Evolutionary conservation across 2,329 filamentous ascomycete species (phyloP).

Genomic region (Nothophaeocryptopus gaeumannii): DNA sequence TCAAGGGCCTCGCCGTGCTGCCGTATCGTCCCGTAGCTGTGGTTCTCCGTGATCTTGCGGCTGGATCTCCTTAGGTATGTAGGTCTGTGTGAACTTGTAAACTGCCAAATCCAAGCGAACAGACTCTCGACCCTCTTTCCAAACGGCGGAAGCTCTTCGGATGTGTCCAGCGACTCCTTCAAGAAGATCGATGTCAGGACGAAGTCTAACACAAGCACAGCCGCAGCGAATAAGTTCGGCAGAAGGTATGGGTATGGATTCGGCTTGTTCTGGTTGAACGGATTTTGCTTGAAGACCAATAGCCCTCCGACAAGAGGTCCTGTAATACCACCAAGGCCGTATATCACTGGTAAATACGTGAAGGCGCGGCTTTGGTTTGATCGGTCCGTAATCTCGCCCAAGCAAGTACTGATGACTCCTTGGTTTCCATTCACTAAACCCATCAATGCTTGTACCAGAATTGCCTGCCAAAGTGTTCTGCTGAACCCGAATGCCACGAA

Average conservation of each 20-base stretch:
- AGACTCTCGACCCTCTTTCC: slow-evolving; percentile 57
- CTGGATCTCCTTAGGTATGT: slow-evolving; percentile 53
- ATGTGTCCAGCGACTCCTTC: slow-evolving; percentile 77
- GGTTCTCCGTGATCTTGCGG: slow-evolving; percentile 15
- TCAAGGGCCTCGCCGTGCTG: slow-evolving; percentile 16
- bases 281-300: slow-evolving; percentile 64
- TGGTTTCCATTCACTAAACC: slow-evolving; percentile 93
- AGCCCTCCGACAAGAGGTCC: slow-evolving; percentile 88
- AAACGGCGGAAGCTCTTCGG: slow-evolving; percentile 59
- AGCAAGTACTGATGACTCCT: slow-evolving; percentile 85
- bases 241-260: slow-evolving; percentile 76
- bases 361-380: slow-evolving; percentile 94
- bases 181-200: slow-evolving; percentile 74
- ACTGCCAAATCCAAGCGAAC: slow-evolving; percentile 69
- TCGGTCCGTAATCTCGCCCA: slow-evolving; percentile 92
- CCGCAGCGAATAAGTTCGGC: slow-evolving; percentile 77
- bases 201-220: slow-evolving; percentile 69
- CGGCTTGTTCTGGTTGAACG: slow-evolving; percentile 49
- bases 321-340: slow-evolving; percentile 88
- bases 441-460: slow-evolving; percentile 85
- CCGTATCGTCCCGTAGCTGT: slow-evolving; percentile 8
- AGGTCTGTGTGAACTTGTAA: slow-evolving; percentile 57
- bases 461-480: slow-evolving; percentile 74
- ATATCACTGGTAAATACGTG: slow-evolving; percentile 92
- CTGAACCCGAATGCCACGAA: slow-evolving; percentile 89